Conservation (phyloP, 2,329 filamentous ascomycete species). For the Cercospora sp. region DNA sequence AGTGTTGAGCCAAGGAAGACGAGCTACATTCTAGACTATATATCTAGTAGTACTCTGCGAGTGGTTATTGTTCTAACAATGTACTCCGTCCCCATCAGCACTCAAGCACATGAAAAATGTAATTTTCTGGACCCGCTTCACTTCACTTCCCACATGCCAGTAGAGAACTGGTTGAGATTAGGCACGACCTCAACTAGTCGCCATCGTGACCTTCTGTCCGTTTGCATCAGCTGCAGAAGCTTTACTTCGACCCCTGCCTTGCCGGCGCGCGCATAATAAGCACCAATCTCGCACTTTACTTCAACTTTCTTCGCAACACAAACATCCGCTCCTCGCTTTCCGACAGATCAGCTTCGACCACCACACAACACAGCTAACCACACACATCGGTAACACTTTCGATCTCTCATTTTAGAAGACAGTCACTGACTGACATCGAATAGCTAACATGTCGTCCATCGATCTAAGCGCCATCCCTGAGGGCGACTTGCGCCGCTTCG, state of each 20-base stretch:
- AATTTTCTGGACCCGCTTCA: background rate
- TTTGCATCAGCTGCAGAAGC: constrained; percentile 4
- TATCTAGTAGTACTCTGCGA: background rate
- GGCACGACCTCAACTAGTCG: background rate
- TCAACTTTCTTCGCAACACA: background rate
- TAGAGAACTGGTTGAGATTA: background rate
- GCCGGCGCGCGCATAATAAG: background rate
- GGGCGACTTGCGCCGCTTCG: constrained; percentile 25
- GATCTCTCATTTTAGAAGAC: background rate
- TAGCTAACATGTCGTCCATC: constrained; percentile 11
- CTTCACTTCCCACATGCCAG: constrained; percentile 1
- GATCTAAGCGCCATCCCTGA: constrained; percentile 11
- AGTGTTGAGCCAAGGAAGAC: background rate
- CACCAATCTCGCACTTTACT: background rate
- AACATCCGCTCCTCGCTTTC: background rate
- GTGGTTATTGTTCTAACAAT: background rate
- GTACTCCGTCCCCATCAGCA: background rate
- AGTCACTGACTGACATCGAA: background rate
- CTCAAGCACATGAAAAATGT: background rate
- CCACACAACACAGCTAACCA: constrained; percentile 3
- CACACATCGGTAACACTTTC: constrained; percentile 5
- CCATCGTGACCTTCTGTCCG: constrained; percentile 2
- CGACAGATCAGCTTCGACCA: constrained; percentile 1
- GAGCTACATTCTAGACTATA: background rate
- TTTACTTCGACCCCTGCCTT: constrained; percentile 3